A percentile compares a stretch with the other conserved stretches of the same genome.
These are phyloP conservation scores for Ceratobasidium sp. DNA, from an alignment of 1,284 basidiomycete genomes.

Conservation along the genomic window DNA sequence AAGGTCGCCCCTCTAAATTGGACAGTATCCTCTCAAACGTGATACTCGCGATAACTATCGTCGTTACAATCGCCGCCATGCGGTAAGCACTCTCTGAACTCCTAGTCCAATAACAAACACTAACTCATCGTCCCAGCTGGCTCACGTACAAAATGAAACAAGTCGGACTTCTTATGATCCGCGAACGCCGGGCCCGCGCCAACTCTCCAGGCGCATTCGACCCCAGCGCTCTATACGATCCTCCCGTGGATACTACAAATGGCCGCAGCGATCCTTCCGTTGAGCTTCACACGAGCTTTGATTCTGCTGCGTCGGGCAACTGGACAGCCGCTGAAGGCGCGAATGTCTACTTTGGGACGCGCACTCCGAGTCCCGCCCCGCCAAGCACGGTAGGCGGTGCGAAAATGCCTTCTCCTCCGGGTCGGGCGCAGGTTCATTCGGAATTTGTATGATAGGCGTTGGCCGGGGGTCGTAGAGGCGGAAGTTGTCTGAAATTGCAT, in stretches of 20 bases:
- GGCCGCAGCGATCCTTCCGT: too few species aligned
- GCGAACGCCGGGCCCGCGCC: constrained; percentile 15
- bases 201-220: too few species aligned
- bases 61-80: constrained; percentile 29
- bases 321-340: background rate
- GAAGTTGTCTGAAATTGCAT: too few species aligned
- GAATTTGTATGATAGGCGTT: too few species aligned
- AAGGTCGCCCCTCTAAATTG: constrained; percentile 12
- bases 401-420: constrained; percentile 1
- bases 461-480: too few species aligned
- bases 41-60: constrained; percentile 25
- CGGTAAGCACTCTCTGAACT: background rate
- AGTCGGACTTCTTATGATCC: background rate
- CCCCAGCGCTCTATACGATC: too few species aligned
- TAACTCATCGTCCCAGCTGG: background rate
- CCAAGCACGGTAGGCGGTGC: constrained; percentile 1
- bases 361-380: constrained; percentile 22
- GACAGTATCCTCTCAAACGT: constrained; percentile 27
- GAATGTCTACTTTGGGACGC: constrained; percentile 19
- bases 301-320: too few species aligned
- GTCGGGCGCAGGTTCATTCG: constrained; percentile 20
- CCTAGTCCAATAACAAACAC: background rate
- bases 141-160: background rate
- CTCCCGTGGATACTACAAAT: too few species aligned
- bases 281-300: too few species aligned